Percentiles rank a stretch among this genome's conserved stretches.
phyloP scores from a whole-genome alignment of 306 rosid genomes.

The Carpinus fangiana region DNA sequence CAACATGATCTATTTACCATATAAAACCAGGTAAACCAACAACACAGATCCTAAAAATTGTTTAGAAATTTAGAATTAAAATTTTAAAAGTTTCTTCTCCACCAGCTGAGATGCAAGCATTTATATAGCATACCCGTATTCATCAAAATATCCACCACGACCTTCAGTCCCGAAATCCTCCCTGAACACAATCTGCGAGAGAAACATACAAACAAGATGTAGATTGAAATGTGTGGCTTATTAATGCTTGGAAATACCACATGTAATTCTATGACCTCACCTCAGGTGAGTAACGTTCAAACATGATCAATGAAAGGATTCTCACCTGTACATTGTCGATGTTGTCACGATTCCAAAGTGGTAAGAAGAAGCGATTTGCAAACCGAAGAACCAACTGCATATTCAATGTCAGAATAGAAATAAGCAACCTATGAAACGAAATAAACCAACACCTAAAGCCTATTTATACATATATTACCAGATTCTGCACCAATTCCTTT shows the following conservation, averaged over 20 bases:
- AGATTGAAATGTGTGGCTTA: slow-evolving; percentile 19
- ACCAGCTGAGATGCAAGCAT: slow-evolving; percentile 1
- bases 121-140: slow-evolving; percentile 72
- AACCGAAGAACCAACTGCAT: slow-evolving; percentile 97
- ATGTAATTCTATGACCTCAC: slow-evolving; percentile 12
- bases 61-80: not conserved
- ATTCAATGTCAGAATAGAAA: slow-evolving; percentile 29
- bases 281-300: slow-evolving; percentile 7
- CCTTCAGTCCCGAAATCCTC: slow-evolving; percentile 99
- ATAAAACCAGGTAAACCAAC: slow-evolving; percentile 12
- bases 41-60: not conserved
- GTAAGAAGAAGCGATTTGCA: slow-evolving; percentile 87
- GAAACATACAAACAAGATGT: slow-evolving; percentile 20
- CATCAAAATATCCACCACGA: slow-evolving; percentile 98
- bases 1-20: slow-evolving; percentile 17
- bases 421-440: slow-evolving; percentile 31
- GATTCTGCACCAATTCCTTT: slow-evolving; percentile 91
- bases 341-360: slow-evolving; percentile 98
- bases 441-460: slow-evolving; percentile 16
- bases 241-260: slow-evolving; percentile 22
- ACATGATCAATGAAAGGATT: slow-evolving; percentile 15
- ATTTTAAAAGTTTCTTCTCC: slow-evolving; percentile 13
- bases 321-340: slow-evolving; percentile 90
- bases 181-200: slow-evolving; percentile 85
- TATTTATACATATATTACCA: slow-evolving; percentile 56